Conservation (phyloP, 2,329 filamentous ascomycete genomes). For the Colletotrichum abscissum region DNA sequence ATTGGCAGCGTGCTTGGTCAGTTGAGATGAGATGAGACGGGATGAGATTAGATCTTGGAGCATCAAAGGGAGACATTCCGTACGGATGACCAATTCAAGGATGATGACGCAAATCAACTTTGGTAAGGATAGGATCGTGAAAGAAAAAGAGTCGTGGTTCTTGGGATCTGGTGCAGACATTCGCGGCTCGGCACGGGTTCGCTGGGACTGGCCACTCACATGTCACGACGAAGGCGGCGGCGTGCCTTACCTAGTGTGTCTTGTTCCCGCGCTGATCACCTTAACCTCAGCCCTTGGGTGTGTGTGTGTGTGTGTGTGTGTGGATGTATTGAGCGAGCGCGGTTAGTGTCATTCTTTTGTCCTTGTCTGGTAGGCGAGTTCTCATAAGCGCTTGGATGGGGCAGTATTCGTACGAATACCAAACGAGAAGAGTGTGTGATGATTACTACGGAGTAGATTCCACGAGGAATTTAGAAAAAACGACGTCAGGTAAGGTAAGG, state of each 20-base stretch:
- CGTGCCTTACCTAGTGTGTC: not conserved
- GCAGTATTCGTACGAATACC: not conserved
- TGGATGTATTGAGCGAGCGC: not conserved
- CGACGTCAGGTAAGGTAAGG: not conserved
- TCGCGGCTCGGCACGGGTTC: constrained; percentile 5
- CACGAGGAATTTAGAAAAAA: not conserved
- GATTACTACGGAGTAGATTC: not conserved
- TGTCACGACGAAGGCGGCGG: constrained; percentile 5
- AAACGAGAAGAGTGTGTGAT: not conserved
- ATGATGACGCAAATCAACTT: not conserved
- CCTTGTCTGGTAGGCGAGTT: not conserved
- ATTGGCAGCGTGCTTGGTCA: not conserved
- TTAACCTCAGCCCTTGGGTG: not conserved
- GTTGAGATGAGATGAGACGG: not conserved
- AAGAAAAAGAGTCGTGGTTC: not conserved
- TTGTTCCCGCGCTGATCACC: constrained; percentile 22
- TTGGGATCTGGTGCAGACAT: not conserved
- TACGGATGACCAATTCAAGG: not conserved
- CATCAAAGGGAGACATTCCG: not conserved
- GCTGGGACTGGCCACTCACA: constrained; percentile 26
- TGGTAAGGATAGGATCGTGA: no score
- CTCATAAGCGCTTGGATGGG: not conserved
- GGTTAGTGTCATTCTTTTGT: not conserved
- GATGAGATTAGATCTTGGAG: not conserved
- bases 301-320: not conserved